Conservation (phyloP, 176 grass and related monocot species). For the sorghum (Sorghum bicolor) region DNA sequence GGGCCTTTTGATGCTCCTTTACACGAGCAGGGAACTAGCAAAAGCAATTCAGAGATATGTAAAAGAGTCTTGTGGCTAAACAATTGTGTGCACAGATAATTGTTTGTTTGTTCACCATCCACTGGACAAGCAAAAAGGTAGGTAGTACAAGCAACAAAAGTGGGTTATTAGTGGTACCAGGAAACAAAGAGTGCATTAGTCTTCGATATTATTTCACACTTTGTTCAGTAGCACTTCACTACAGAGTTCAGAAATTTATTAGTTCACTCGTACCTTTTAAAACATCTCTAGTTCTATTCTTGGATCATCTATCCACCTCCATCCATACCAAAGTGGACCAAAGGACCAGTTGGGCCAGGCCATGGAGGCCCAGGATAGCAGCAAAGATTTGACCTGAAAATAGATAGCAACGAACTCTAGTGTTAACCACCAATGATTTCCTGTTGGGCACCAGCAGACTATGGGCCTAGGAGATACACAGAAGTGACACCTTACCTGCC, state of each 20-base stretch:
- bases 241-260: background rate
- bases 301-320: background rate
- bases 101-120: constrained; percentile 1
- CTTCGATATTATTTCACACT: background rate
- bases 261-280: background rate
- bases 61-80: constrained; percentile 14
- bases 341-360: constrained; percentile 24
- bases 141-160: background rate
- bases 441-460: constrained; percentile 32
- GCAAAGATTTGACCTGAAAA: constrained; percentile 29
- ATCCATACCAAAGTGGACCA: background rate
- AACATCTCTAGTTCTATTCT: constrained; percentile 1
- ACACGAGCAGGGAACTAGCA: background rate
- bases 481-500: constrained; percentile 31
- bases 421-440: constrained; percentile 22
- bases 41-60: background rate
- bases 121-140: background rate
- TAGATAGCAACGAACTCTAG: background rate
- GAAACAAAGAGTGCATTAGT: background rate
- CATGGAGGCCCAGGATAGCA: constrained; percentile 15
- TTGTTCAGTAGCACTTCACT: constrained; percentile 2
- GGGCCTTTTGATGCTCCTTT: constrained; percentile 27
- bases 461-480: constrained; percentile 25
- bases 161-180: background rate
- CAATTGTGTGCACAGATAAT: background rate